Evolutionary conservation across 805 yeast genomes (phyloP).

Genomic region (Candida stauntonica): DNA sequence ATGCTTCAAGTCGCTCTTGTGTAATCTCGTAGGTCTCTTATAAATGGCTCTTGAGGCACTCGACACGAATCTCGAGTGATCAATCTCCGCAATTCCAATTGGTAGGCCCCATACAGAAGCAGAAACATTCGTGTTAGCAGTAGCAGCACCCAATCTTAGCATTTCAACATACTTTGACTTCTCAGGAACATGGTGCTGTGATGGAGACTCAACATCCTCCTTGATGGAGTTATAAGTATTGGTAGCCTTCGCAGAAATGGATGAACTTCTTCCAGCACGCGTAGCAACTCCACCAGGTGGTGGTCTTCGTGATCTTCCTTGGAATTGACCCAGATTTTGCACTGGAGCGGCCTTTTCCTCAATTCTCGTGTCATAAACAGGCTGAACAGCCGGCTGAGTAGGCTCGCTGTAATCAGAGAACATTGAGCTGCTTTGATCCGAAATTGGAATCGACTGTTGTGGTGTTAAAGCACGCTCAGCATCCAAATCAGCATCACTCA

Average conservation of each 20-base stretch:
- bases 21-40: conserved; percentile 15
- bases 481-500: conserved; percentile 8
- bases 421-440: conserved; percentile 7
- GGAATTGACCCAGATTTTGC: conserved; percentile 17
- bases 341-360: conserved; percentile 31
- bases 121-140: conserved; percentile 43
- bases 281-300: conserved; percentile 37
- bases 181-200: conserved; percentile 39
- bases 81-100: conserved; percentile 48
- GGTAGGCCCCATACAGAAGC: conserved; percentile 49
- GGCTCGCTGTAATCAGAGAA: conserved; percentile 4
- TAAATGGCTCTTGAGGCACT: conserved; percentile 13
- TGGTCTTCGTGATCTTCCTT: conserved; percentile 30
- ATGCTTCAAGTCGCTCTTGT: conserved; percentile 49
- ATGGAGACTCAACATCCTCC: conserved; percentile 8
- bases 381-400: conserved; percentile 2
- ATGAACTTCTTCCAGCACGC: conserved; percentile 34
- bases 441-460: conserved; percentile 2
- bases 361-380: conserved; percentile 37
- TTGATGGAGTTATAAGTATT: conserved; percentile 18
- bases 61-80: conserved; percentile 24
- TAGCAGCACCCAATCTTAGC: conserved; percentile 41
- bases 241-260: conserved; percentile 20
- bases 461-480: conserved; percentile 4
- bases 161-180: conserved; percentile 45